Conservation (phyloP, 148 eudicot genomes). For the Fagopyrum homotropicum region DNA sequence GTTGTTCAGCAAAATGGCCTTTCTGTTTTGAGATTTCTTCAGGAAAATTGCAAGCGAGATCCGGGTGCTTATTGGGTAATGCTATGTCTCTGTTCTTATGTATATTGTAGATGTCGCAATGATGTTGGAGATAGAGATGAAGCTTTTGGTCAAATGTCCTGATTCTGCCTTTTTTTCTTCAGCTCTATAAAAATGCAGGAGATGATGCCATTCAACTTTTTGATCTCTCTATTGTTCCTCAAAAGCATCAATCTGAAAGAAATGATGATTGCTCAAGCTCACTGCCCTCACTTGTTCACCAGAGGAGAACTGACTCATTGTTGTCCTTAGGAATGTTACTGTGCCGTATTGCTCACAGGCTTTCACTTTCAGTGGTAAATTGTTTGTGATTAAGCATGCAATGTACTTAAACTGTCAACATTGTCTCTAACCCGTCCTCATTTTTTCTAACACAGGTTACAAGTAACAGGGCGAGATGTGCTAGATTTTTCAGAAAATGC, state of each 20-base stretch:
- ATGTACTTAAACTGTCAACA: neutral
- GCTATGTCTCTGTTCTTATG: constrained; percentile 12
- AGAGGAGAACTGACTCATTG: constrained; percentile 76
- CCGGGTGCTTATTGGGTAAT: constrained; percentile 99
- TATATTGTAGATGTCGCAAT: neutral
- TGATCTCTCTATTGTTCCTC: constrained; percentile 77
- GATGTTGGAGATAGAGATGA: neutral
- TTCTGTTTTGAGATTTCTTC: constrained; percentile 85
- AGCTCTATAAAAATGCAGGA: constrained; percentile 91
- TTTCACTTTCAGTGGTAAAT: constrained; percentile 72
- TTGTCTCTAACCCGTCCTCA: constrained; percentile 1
- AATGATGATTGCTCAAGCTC: constrained; percentile 49
- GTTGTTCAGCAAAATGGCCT: constrained; percentile 95
- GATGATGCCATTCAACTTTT: constrained; percentile 93
- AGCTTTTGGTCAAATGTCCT: neutral
- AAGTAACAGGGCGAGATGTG: constrained; percentile 63
- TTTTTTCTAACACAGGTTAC: constrained; percentile 46
- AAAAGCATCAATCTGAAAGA: constrained; percentile 48
- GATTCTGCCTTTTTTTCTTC: constrained; percentile 18
- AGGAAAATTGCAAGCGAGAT: constrained; percentile 94
- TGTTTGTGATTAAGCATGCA: neutral
- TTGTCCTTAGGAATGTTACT: constrained; percentile 78
- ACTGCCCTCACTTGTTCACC: constrained; percentile 56
- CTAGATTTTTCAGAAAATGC: constrained; percentile 71
- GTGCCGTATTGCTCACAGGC: constrained; percentile 88